A percentile compares a stretch with the other conserved stretches of the same genome.
Conservation (phyloP, 2,329 filamentous ascomycete species). For the Neopestalotiopsis sp. region DNA sequence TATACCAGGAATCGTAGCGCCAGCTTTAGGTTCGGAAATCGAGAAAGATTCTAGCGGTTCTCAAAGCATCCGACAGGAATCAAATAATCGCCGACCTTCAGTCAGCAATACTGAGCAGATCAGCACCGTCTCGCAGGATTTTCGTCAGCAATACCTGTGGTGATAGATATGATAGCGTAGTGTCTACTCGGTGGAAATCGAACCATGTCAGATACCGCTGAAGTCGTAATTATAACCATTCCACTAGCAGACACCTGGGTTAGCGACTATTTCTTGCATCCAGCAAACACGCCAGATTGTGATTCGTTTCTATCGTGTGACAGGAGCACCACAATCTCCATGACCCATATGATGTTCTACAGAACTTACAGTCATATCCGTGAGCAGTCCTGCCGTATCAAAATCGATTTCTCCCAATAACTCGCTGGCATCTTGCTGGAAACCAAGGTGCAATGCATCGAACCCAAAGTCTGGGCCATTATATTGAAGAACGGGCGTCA, state of each 20-base stretch:
- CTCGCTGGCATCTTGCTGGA: not conserved
- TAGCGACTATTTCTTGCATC: not conserved
- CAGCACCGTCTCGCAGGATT: not conserved
- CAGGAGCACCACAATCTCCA: too few species aligned
- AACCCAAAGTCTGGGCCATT: slow-evolving; percentile 22
- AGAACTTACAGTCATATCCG: not conserved
- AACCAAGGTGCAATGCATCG: slow-evolving; percentile 15
- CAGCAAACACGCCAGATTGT: not conserved
- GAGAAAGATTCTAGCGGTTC: not conserved
- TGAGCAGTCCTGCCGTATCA: not conserved
- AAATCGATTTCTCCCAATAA: not conserved
- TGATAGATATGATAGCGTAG: not conserved
- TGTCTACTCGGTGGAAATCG: not conserved
- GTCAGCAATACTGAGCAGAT: not conserved
- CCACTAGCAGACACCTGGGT: not conserved
- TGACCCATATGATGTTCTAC: not conserved
- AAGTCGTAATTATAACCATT: not conserved
- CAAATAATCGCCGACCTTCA: not conserved
- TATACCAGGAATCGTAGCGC: not conserved
- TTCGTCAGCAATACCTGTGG: slow-evolving; percentile 20
- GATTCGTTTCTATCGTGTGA: not conserved
- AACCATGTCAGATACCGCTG: not conserved
- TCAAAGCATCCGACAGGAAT: not conserved
- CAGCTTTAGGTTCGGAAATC: not conserved
- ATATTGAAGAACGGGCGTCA: slow-evolving; percentile 16